Evolutionary conservation across 169 alveolate genomes (phyloP).

Genomic region (Plasmodium inui): DNA sequence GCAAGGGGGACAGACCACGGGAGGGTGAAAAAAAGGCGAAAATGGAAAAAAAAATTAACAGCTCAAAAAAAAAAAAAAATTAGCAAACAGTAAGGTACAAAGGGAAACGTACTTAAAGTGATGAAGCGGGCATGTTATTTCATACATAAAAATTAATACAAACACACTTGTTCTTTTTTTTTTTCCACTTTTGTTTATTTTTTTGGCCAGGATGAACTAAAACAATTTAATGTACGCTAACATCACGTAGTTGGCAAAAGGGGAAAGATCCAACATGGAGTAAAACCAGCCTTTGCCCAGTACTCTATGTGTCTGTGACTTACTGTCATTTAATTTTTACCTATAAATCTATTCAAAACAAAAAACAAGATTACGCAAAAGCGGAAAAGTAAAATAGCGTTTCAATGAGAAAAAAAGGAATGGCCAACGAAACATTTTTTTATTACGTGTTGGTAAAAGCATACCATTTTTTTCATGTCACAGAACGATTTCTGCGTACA

Average conservation of each 20-base stretch:
- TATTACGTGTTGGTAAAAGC: constrained; percentile 1
- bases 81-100: not conserved
- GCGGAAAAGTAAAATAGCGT: not conserved
- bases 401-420: constrained; percentile 10
- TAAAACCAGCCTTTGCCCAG: not conserved
- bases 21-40: not conserved
- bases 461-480: not conserved
- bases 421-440: not conserved
- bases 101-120: not conserved
- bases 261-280: constrained; percentile 5
- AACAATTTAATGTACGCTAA: not conserved
- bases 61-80: not conserved
- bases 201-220: not conserved
- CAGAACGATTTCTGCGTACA: not conserved
- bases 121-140: not conserved
- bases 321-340: constrained; percentile 1
- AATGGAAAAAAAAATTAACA: not conserved
- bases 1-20: not conserved
- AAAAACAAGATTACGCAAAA: not conserved
- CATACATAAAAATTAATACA: not conserved
- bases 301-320: constrained; percentile 19
- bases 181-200: not conserved
- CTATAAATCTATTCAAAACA: not conserved
- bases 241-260: not conserved
- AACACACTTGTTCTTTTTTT: not conserved